Percentiles rank a stretch among this genome's conserved stretches.
Evolutionary conservation across 441 rosid genomes (phyloP).

Genomic region (Eutrema salsugineum): DNA sequence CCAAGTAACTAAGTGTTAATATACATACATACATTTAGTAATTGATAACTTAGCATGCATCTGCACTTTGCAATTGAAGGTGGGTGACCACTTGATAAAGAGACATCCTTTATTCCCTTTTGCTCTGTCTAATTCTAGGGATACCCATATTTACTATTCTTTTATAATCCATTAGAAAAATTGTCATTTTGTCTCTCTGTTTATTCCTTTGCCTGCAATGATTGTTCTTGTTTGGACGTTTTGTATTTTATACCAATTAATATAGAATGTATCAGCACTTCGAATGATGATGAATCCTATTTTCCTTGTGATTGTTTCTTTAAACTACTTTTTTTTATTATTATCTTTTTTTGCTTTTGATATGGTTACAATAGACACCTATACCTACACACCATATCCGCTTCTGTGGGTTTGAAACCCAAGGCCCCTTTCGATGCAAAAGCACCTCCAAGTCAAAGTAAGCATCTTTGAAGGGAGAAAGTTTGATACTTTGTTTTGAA

Average conservation of each 20-base stretch:
- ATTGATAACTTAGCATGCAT: neutral
- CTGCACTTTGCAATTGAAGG: slow-evolving; percentile 12
- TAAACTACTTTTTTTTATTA: neutral
- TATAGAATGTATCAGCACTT: slow-evolving; percentile 8
- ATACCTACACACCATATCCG: slow-evolving; percentile 16
- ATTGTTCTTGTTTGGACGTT: slow-evolving; percentile 31
- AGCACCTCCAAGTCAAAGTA: slow-evolving; percentile 24
- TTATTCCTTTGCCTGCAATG: slow-evolving; percentile 34
- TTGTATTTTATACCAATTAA: slow-evolving; percentile 13
- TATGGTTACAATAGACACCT: slow-evolving; percentile 12
- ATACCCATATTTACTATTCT: slow-evolving; percentile 25
- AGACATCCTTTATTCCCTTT: slow-evolving; percentile 49
- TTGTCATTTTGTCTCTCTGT: slow-evolving; percentile 25
- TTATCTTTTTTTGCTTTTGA: slow-evolving; percentile 21
- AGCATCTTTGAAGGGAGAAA: slow-evolving; percentile 24
- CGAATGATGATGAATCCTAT: slow-evolving; percentile 26
- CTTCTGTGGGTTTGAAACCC: slow-evolving; percentile 12
- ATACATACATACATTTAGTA: neutral
- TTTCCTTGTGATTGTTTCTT: slow-evolving; percentile 20
- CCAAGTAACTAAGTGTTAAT: neutral
- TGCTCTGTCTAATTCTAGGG: slow-evolving; percentile 32
- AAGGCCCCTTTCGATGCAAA: slow-evolving; percentile 8
- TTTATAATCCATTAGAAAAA: slow-evolving; percentile 5
- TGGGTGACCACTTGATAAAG: slow-evolving; percentile 41
- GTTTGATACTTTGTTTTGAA: slow-evolving; percentile 25